Evolutionary conservation across 2,329 filamentous ascomycete genomes (phyloP).

Genomic region (Mycosphaerella arachidis): DNA sequence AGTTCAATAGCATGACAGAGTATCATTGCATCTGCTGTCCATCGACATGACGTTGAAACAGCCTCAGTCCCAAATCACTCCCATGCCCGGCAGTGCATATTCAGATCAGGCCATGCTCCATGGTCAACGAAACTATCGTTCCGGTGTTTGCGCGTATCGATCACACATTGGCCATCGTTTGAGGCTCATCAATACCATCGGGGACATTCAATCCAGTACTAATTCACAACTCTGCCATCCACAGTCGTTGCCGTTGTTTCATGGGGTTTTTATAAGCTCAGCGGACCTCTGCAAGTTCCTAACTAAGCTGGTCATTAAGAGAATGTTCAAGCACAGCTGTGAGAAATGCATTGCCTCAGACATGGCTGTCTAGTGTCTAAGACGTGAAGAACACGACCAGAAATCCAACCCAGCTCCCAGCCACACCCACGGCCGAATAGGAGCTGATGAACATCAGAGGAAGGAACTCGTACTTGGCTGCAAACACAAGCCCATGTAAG

Average conservation of each 20-base stretch:
- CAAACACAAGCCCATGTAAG: slow-evolving; percentile 77
- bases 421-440: slow-evolving; percentile 89
- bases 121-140: not conserved
- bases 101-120: not conserved
- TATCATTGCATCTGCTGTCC: not conserved
- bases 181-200: too few species aligned
- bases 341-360: not conserved
- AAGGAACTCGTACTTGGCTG: slow-evolving; percentile 77
- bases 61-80: slow-evolving; percentile 1
- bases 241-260: not conserved
- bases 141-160: too few species aligned
- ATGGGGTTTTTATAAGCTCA: not conserved
- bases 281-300: not conserved
- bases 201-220: not conserved
- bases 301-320: too few species aligned
- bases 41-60: slow-evolving; percentile 3
- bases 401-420: slow-evolving; percentile 93
- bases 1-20: too few species aligned
- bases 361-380: slow-evolving; percentile 5
- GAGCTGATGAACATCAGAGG: slow-evolving; percentile 96
- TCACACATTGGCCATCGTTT: too few species aligned
- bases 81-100: not conserved
- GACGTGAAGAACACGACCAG: slow-evolving; percentile 77
- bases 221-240: not conserved
- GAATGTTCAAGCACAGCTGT: not conserved